Conservation (phyloP, 345 rosid genomes). For the Eucalyptus fibrosa region DNA sequence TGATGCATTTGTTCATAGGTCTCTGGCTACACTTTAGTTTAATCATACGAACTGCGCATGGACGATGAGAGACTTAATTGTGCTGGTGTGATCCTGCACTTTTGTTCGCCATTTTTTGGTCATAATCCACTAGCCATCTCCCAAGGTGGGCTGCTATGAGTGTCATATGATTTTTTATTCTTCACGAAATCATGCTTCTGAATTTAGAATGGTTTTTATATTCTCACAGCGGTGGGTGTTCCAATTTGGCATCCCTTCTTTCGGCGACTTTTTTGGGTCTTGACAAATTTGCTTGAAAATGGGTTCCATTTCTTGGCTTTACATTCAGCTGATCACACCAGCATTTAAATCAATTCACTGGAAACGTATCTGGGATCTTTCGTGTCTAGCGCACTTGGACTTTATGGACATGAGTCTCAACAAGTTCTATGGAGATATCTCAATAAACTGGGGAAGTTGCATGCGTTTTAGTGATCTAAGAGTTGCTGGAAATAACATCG, state of each 20-base stretch:
- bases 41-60: background rate
- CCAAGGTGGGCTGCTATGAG: background rate
- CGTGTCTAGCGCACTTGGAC: background rate
- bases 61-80: background rate
- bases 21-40: background rate
- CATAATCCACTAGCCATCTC: too few relatives aligned
- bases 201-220: background rate
- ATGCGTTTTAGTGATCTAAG: background rate
- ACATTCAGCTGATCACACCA: background rate
- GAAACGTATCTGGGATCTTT: constrained; percentile 1
- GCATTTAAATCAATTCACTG: background rate
- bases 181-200: background rate
- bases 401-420: constrained; percentile 13
- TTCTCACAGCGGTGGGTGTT: background rate
- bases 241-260: background rate
- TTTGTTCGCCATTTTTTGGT: too few relatives aligned
- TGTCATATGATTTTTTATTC: background rate
- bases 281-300: background rate
- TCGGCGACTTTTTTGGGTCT: background rate
- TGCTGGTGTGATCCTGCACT: background rate
- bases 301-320: background rate
- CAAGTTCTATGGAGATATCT: constrained; percentile 6
- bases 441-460: constrained; percentile 10
- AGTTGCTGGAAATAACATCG: constrained; percentile 1
- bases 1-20: background rate